phyloP scores from a whole-genome alignment of 331 rosid species.

The Cydonia oblonga region DNA sequence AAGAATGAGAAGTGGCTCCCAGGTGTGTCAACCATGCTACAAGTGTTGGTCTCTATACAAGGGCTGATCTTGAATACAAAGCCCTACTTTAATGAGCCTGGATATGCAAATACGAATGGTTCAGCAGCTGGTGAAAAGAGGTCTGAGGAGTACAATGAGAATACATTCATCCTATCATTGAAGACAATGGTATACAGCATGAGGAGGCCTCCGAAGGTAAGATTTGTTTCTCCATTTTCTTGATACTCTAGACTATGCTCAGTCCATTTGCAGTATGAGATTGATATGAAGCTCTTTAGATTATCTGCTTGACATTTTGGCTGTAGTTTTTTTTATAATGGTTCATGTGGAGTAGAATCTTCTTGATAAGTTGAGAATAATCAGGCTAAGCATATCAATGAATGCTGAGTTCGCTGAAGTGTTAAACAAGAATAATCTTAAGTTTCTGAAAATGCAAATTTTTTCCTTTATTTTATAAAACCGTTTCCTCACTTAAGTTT shows the following conservation, averaged over 20 bases:
- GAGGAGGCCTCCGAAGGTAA: slow-evolving; percentile 77
- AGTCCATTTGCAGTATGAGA: not conserved
- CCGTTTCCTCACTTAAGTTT: not conserved
- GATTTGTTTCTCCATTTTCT: not conserved
- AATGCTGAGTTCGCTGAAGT: not conserved
- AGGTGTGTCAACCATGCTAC: slow-evolving; percentile 66
- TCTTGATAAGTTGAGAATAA: not conserved
- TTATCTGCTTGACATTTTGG: not conserved
- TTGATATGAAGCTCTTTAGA: not conserved
- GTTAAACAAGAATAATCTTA: not conserved
- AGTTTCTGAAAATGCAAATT: not conserved
- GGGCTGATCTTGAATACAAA: slow-evolving; percentile 71
- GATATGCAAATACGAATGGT: slow-evolving; percentile 38
- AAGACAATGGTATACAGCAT: slow-evolving; percentile 65
- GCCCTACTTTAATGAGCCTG: slow-evolving; percentile 89
- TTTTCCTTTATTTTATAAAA: not conserved
- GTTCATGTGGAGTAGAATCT: not conserved
- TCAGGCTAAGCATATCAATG: not conserved
- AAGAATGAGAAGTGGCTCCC: slow-evolving; percentile 76
- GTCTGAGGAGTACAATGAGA: slow-evolving; percentile 60
- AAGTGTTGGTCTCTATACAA: slow-evolving; percentile 89
- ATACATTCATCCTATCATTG: slow-evolving; percentile 45
- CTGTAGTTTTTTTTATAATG: not conserved
- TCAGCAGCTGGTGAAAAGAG: slow-evolving; percentile 39
- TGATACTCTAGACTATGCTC: not conserved